phyloP scores from a whole-genome alignment of 2,329 filamentous ascomycete species.

The Metarhizium humberi region DNA sequence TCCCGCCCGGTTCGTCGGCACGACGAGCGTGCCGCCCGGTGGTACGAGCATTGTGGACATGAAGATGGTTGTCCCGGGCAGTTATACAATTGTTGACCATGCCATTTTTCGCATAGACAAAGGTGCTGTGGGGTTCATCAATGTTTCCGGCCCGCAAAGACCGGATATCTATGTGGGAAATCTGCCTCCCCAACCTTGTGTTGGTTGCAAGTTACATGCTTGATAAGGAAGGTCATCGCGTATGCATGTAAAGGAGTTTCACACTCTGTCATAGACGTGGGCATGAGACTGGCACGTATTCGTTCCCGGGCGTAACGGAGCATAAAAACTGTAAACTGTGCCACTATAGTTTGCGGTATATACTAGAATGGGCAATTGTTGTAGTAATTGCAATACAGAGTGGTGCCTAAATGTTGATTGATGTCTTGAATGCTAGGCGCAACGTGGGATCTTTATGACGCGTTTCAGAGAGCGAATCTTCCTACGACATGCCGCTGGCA shows the following conservation, averaged over 20 bases:
- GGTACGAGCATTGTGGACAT: slow-evolving; percentile 20
- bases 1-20: slow-evolving; percentile 16
- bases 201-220: slow-evolving; percentile 22
- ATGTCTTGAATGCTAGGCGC: not conserved
- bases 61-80: slow-evolving; percentile 22
- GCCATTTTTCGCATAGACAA: slow-evolving; percentile 25
- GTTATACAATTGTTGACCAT: slow-evolving; percentile 23
- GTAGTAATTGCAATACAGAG: no score
- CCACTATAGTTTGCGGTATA: no score
- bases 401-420: not conserved
- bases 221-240: slow-evolving; percentile 6
- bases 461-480: not conserved
- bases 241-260: no score
- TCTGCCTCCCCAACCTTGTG: slow-evolving; percentile 17
- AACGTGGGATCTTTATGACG: not conserved
- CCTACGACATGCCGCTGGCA: not conserved
- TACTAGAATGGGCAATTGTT: no score
- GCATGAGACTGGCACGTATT: no score
- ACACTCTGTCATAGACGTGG: no score
- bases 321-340: no score
- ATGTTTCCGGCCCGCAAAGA: slow-evolving; percentile 19
- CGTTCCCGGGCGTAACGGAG: no score
- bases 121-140: slow-evolving; percentile 23
- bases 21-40: slow-evolving; percentile 18
- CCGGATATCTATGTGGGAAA: slow-evolving; percentile 18